Conservation (phyloP, 768 basidiomycete genomes). For the Phanerochaete sordida region DNA sequence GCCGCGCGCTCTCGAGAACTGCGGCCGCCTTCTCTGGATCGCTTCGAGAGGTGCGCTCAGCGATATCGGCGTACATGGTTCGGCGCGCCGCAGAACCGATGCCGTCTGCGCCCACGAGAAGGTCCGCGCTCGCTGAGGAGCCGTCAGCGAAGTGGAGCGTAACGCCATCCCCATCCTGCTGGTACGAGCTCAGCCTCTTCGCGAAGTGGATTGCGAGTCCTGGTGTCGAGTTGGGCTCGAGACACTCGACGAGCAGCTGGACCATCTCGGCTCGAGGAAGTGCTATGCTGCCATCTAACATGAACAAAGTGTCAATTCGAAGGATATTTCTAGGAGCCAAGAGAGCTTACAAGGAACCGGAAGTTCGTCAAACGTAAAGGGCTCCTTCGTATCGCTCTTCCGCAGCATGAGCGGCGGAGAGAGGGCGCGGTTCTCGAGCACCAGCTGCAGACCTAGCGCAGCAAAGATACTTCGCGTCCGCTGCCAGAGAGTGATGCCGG, state of each 20-base stretch:
- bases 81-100: conserved; percentile 18
- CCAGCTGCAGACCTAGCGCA: neutral
- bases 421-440: neutral
- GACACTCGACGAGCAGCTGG: neutral
- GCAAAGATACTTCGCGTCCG: neutral
- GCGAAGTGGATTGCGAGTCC: conserved; percentile 3
- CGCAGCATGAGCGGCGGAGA: neutral
- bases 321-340: neutral
- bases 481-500: neutral
- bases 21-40: neutral
- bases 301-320: neutral
- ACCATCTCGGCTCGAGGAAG: neutral
- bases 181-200: conserved; percentile 18
- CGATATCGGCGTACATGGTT: neutral
- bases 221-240: neutral
- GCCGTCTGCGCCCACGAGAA: conserved; percentile 26
- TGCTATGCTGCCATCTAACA: neutral
- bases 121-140: conserved; percentile 19
- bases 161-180: conserved; percentile 2
- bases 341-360: neutral
- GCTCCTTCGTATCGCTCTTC: neutral
- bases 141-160: conserved; percentile 23
- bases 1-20: neutral
- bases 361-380: neutral
- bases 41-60: neutral